These are phyloP conservation scores for Pleoardoris graminearum DNA, from an alignment of 2,329 filamentous ascomycete species.

Conservation along the genomic window DNA sequence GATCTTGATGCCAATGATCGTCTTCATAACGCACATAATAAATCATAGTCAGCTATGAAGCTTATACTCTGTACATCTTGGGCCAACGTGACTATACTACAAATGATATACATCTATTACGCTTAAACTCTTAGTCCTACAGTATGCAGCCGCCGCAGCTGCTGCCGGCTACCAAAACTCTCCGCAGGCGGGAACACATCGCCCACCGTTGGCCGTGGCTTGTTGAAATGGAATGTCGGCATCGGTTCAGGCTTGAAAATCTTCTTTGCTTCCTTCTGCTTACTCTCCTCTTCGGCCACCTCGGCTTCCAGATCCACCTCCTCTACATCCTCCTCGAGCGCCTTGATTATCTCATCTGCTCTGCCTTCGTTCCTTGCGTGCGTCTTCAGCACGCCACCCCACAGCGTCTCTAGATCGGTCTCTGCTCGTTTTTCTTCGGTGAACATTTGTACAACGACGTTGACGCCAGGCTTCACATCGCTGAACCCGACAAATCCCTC, in stretches of 20 bases:
- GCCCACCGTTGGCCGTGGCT: slow-evolving; percentile 24
- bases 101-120: background rate
- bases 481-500: slow-evolving; percentile 79
- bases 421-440: slow-evolving; percentile 71
- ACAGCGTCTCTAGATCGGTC: slow-evolving; percentile 68
- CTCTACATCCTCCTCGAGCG: slow-evolving; percentile 26
- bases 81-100: background rate
- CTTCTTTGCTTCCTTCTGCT: background rate
- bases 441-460: slow-evolving; percentile 71
- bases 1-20: no score
- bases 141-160: slow-evolving; percentile 35
- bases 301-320: slow-evolving; percentile 24
- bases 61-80: no score
- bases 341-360: slow-evolving; percentile 33
- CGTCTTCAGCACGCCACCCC: slow-evolving; percentile 55
- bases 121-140: slow-evolving; percentile 21
- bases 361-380: slow-evolving; percentile 44
- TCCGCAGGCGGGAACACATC: slow-evolving; percentile 33
- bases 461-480: slow-evolving; percentile 57
- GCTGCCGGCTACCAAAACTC: slow-evolving; percentile 12
- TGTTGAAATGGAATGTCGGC: slow-evolving; percentile 22
- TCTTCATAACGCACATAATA: no score
- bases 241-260: background rate
- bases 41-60: no score
- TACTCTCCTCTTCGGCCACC: background rate